Percentiles rank a stretch among this genome's conserved stretches.
These are phyloP conservation scores for Talaromyces trachyspermus DNA, from an alignment of 495 filamentous ascomycete genomes.

Conservation along the genomic window DNA sequence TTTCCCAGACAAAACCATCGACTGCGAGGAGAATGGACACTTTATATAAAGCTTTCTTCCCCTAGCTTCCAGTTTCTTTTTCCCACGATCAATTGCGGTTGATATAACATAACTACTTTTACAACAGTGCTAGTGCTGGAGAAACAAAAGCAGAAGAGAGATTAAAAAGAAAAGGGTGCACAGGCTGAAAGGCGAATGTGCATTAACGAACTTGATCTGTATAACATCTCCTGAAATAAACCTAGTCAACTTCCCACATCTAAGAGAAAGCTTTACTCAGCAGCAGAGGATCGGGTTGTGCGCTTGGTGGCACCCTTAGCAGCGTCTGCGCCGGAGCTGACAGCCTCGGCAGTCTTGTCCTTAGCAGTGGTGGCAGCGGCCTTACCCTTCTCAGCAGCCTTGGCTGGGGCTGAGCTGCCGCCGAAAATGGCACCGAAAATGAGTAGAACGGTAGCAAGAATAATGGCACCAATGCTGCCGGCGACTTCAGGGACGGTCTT, in stretches of 20 bases:
- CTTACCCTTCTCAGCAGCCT: slow-evolving; percentile 62
- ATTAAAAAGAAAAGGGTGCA: too few relatives aligned
- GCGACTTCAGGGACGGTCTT: slow-evolving; percentile 89
- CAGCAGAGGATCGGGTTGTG: slow-evolving; percentile 50
- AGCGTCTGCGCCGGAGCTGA: slow-evolving; percentile 56
- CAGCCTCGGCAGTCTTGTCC: slow-evolving; percentile 71
- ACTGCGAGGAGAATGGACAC: too few relatives aligned
- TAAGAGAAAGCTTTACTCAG: neutral
- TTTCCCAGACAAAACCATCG: too few relatives aligned
- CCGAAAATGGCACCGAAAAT: slow-evolving; percentile 50
- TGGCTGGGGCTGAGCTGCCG: slow-evolving; percentile 47
- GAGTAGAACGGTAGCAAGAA: slow-evolving; percentile 61
- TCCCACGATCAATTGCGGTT: too few relatives aligned
- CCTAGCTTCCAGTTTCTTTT: too few relatives aligned
- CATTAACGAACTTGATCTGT: too few relatives aligned
- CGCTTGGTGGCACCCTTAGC: slow-evolving; percentile 61
- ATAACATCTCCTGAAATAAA: too few relatives aligned
- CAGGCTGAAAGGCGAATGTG: too few relatives aligned
- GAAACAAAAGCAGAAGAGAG: too few relatives aligned
- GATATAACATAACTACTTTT: too few relatives aligned
- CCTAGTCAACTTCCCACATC: neutral
- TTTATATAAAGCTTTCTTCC: too few relatives aligned
- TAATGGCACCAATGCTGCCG: slow-evolving; percentile 63
- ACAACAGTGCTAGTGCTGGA: too few relatives aligned
- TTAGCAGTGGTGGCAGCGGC: slow-evolving; percentile 62